Percentiles rank a stretch among this genome's conserved stretches.
Evolutionary conservation across 257 asterid genomes (phyloP).

Genomic region (Cruciata laevipes): DNA sequence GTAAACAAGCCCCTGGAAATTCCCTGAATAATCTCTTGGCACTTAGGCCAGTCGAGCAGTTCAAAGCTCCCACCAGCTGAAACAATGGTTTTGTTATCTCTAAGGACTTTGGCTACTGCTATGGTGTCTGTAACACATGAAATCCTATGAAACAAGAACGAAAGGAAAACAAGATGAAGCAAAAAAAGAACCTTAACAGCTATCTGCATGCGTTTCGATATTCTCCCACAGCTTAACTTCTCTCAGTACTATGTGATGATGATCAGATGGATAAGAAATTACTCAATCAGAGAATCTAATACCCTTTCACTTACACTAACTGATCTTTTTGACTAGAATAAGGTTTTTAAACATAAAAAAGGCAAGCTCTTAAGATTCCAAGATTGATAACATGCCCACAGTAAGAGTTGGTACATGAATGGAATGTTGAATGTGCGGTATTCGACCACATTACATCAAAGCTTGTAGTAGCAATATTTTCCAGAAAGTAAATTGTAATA

Average conservation of each 20-base stretch:
- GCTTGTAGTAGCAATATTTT: no score
- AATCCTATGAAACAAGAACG: neutral
- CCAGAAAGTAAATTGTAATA: no score
- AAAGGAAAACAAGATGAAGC: neutral
- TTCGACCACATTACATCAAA: no score
- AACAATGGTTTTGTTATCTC: slow-evolving; percentile 33
- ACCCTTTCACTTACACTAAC: neutral
- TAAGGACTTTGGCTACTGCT: neutral
- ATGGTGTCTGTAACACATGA: slow-evolving; percentile 5
- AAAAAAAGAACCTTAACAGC: neutral
- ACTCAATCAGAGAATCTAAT: neutral
- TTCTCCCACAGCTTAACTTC: neutral
- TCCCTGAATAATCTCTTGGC: slow-evolving; percentile 33
- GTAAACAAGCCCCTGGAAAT: slow-evolving; percentile 40
- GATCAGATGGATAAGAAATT: neutral
- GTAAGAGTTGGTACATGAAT: no score
- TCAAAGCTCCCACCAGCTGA: slow-evolving; percentile 35
- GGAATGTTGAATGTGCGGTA: no score
- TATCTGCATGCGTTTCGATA: neutral
- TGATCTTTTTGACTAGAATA: neutral
- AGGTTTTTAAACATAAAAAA: neutral
- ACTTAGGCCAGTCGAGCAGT: slow-evolving; percentile 37
- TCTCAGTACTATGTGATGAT: neutral
- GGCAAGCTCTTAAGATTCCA: no score
- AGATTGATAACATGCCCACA: no score